Base-by-base conservation (phyloP, 2,329 filamentous ascomycete genomes). In the Penicillium sp. region DNA sequence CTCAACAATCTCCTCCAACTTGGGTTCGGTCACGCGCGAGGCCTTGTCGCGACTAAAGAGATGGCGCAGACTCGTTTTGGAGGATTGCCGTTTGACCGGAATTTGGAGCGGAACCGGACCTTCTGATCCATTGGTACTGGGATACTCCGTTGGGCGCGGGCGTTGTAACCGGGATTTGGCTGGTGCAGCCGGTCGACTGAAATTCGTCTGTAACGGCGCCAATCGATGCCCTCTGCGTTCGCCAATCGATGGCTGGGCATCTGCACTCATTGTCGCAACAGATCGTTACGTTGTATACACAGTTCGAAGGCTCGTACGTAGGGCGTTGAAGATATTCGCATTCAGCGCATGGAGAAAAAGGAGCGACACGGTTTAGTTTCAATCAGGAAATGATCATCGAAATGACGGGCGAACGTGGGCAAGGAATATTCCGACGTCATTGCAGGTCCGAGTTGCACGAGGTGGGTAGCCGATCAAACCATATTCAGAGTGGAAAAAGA, bases 11-110 rank as follows among this genome's bases (percentile, higher is more conserved):
- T 66, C 66, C 26, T 70, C 62, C 16, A 74, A 62, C 43, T 63
- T 70, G 29, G 49, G 47, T 14, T 74, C 68, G 18, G 61, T 59
- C 19, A 61, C 60, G 27, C 71, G 70, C 19, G 62, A 47, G 4
- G 67, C 40, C 50, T 74, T 75, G 11, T 71, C 71, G 34, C 71
- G 70, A 14, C 63, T 65, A 53, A 76, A 74, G 10, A 76, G 60
- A 43, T 59, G 67, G 47, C 70, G 69, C 43, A 76, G 60, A 32
- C 71, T 70, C 10, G 70, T 66, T 53, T 71, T 74, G 30, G 73
- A 75, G 4, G 66, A 58, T 51, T 74, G 69, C 14, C 66, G 67
- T 51, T 70, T 75, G 9, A 67, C 59, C 1, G 65, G 63, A 16
- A 62, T 51, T 43, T 69, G 69, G 30, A 73, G 64, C 18, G 71